phyloP scores from a whole-genome alignment of 495 filamentous ascomycete species.

The Penicillium longicatenatum region DNA sequence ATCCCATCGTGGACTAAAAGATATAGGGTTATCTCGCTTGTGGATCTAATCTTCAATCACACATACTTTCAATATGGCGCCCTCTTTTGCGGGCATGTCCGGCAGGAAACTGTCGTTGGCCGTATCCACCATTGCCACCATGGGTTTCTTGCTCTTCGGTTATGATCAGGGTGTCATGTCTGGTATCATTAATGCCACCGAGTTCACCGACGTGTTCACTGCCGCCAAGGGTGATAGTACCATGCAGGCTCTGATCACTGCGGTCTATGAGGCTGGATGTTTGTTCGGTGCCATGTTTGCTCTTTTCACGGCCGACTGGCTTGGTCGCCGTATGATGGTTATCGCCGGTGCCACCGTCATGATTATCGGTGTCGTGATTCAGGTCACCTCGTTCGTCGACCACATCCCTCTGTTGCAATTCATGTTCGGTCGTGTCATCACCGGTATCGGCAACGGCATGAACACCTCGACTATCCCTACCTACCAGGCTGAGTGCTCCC shows the following conservation, averaged over 20 bases:
- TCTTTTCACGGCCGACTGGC: constrained; percentile 64
- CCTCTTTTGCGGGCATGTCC: constrained; percentile 61
- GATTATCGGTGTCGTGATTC: constrained; percentile 78
- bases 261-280: constrained; percentile 82
- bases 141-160: constrained; percentile 59
- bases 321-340: constrained; percentile 67
- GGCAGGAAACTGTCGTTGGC: constrained; percentile 64
- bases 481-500: constrained; percentile 77
- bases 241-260: constrained; percentile 80
- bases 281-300: constrained; percentile 73
- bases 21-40: background rate
- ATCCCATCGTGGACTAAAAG: background rate
- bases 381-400: constrained; percentile 57
- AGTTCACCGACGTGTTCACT: constrained; percentile 71
- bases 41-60: background rate
- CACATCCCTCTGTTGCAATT: constrained; percentile 63
- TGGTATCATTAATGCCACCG: constrained; percentile 73
- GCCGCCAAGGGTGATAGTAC: constrained; percentile 64
- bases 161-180: constrained; percentile 67
- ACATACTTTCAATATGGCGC: constrained; percentile 25
- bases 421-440: constrained; percentile 72
- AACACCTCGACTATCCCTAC: constrained; percentile 79
- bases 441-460: constrained; percentile 77
- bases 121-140: constrained; percentile 69
- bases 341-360: constrained; percentile 69